Conservation (phyloP, 176 grass and related monocot genomes). For the Oryza glumipatula region DNA sequence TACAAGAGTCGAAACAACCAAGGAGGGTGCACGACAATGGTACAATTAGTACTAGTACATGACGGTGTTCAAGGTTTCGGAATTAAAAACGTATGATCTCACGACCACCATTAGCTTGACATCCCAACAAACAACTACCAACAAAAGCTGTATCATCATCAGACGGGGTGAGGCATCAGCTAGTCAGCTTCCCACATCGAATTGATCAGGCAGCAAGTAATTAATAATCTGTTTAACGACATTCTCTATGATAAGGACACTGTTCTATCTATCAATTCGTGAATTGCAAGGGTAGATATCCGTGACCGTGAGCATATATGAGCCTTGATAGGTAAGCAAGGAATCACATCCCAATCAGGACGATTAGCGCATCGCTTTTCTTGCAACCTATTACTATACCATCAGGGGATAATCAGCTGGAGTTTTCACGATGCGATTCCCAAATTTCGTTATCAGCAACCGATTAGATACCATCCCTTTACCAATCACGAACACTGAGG, state of each 20-base stretch:
- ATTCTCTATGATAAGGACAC: background rate
- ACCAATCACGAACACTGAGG: background rate
- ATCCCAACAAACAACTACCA: background rate
- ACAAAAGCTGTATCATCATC: background rate
- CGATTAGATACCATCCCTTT: background rate
- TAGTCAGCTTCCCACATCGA: background rate
- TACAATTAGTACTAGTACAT: background rate
- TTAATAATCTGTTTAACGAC: background rate
- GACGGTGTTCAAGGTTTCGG: background rate
- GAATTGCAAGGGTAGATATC: background rate
- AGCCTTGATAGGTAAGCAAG: background rate
- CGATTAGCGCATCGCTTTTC: background rate
- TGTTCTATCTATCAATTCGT: background rate
- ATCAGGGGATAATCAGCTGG: background rate
- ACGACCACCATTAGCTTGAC: background rate
- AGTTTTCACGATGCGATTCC: background rate
- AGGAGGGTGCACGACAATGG: background rate
- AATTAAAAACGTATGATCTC: background rate
- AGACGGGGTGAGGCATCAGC: background rate
- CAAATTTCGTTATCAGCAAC: background rate
- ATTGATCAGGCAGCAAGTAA: background rate
- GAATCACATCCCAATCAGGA: background rate
- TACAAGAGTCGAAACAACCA: background rate
- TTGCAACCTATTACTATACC: background rate
- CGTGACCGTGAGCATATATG: background rate